phyloP scores from a whole-genome alignment of 495 filamentous ascomycete genomes.

The Aspergillus sparsus region DNA sequence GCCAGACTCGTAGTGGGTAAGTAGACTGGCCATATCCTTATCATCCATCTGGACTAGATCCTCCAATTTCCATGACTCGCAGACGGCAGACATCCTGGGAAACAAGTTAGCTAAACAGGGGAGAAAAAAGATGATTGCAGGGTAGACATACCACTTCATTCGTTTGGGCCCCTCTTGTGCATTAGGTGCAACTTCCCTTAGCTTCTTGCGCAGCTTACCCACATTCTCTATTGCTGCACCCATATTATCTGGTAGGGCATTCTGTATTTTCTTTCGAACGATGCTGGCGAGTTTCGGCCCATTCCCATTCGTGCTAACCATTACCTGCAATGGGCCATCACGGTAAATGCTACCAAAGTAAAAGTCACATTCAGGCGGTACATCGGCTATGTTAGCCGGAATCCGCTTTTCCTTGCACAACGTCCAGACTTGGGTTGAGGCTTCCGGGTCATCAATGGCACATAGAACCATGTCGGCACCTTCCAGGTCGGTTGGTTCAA shows the following conservation, averaged over 20 bases:
- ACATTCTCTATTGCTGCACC: constrained; percentile 83
- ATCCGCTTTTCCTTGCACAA: constrained; percentile 83
- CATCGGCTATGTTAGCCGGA: constrained; percentile 93
- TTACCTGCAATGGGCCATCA: constrained; percentile 93
- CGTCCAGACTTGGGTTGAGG: constrained; percentile 84
- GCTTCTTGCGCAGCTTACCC: constrained; percentile 73
- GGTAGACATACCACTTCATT: constrained; percentile 75
- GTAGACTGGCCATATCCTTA: constrained; percentile 75
- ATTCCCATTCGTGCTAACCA: constrained; percentile 98
- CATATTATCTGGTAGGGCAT: constrained; percentile 68
- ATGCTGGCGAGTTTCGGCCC: constrained; percentile 89
- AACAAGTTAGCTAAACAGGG: constrained; percentile 4
- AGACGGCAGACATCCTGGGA: constrained; percentile 81
- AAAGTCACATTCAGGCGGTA: constrained; percentile 95
- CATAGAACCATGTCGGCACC: constrained; percentile 82
- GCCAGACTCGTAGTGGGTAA: constrained; percentile 65
- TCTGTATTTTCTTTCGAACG: constrained; percentile 80
- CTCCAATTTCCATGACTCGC: constrained; percentile 81
- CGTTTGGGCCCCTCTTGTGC: constrained; percentile 77
- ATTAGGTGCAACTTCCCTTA: constrained; percentile 73
- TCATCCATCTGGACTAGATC: constrained; percentile 85
- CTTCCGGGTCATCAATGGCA: constrained; percentile 87
- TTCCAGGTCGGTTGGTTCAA: constrained; percentile 79
- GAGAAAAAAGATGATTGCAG: not conserved
- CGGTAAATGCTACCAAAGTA: constrained; percentile 96